Percentiles rank a stretch among this genome's conserved stretches.
Evolutionary conservation across 768 basidiomycete species (phyloP).

Genomic region (Butyriboletus loyo): DNA sequence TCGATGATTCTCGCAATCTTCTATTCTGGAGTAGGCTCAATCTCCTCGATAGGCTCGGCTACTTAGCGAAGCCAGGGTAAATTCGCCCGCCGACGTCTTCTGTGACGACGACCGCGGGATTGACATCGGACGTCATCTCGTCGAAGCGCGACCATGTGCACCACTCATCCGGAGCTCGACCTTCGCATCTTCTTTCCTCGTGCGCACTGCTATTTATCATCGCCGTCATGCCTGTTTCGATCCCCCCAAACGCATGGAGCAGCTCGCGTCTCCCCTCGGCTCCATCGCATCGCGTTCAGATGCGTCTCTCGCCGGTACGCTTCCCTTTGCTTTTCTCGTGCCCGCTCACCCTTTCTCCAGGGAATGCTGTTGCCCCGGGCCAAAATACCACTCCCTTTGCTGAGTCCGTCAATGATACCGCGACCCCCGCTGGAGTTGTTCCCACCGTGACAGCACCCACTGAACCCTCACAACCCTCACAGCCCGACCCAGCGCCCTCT

Average conservation of each 20-base stretch:
- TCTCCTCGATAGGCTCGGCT: too few species aligned
- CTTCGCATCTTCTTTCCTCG: not conserved
- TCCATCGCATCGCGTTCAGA: conserved; percentile 7
- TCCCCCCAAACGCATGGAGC: not conserved
- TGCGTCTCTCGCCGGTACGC: conserved; percentile 17
- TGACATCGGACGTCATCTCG: not conserved
- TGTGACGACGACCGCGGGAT: not conserved
- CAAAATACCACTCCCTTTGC: conserved; percentile 1
- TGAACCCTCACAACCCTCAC: not conserved
- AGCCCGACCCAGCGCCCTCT: not conserved
- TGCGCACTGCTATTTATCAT: too few species aligned
- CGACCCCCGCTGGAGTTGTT: conserved; percentile 6
- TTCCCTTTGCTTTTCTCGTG: too few species aligned
- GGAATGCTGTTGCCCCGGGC: conserved; percentile 5
- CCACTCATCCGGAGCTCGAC: not conserved
- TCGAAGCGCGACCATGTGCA: not conserved
- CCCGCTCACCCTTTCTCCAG: conserved; percentile 2
- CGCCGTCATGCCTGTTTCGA: not conserved
- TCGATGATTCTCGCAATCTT: too few species aligned
- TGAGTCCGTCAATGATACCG: conserved; percentile 12
- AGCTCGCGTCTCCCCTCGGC: not conserved
- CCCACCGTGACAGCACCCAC: not conserved
- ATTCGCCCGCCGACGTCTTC: too few species aligned
- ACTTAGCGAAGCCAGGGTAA: too few species aligned
- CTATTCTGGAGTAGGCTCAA: too few species aligned